These are phyloP conservation scores for Pseudogymnoascus sp. DNA, from an alignment of 2,329 filamentous ascomycete genomes.

Conservation along the genomic window DNA sequence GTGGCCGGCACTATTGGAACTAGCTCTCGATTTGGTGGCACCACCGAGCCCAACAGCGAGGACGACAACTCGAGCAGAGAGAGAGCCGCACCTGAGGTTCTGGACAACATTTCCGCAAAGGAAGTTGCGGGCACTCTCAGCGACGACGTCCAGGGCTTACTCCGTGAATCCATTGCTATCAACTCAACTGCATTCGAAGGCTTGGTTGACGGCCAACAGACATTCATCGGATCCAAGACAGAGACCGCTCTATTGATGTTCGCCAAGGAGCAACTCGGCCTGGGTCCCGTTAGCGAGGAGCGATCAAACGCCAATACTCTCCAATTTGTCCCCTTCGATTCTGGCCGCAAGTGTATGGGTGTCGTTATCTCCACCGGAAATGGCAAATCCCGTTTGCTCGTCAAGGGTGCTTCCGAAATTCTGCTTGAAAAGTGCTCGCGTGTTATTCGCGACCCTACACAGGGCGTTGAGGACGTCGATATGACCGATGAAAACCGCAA, in stretches of 20 bases:
- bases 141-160: slow-evolving; percentile 29
- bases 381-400: slow-evolving; percentile 36
- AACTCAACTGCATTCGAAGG: slow-evolving; percentile 65
- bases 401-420: slow-evolving; percentile 48
- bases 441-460: slow-evolving; percentile 50
- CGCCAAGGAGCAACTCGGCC: slow-evolving; percentile 55
- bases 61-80: slow-evolving; percentile 19
- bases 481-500: slow-evolving; percentile 50
- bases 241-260: slow-evolving; percentile 68
- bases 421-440: slow-evolving; percentile 35
- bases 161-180: slow-evolving; percentile 56
- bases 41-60: slow-evolving; percentile 23
- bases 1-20: slow-evolving; percentile 62
- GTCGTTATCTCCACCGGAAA: slow-evolving; percentile 46
- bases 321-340: slow-evolving; percentile 37
- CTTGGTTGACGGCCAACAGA: slow-evolving; percentile 47
- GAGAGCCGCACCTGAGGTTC: not conserved
- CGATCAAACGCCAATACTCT: slow-evolving; percentile 52
- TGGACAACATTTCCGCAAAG: slow-evolving; percentile 22
- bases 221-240: slow-evolving; percentile 69
- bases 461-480: slow-evolving; percentile 42
- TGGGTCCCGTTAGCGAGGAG: slow-evolving; percentile 52
- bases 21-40: slow-evolving; percentile 43
- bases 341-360: slow-evolving; percentile 58
- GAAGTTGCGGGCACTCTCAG: slow-evolving; percentile 21